Base-by-base conservation (phyloP, 768 basidiomycete genomes). In the Lactarius deliciosus region DNA sequence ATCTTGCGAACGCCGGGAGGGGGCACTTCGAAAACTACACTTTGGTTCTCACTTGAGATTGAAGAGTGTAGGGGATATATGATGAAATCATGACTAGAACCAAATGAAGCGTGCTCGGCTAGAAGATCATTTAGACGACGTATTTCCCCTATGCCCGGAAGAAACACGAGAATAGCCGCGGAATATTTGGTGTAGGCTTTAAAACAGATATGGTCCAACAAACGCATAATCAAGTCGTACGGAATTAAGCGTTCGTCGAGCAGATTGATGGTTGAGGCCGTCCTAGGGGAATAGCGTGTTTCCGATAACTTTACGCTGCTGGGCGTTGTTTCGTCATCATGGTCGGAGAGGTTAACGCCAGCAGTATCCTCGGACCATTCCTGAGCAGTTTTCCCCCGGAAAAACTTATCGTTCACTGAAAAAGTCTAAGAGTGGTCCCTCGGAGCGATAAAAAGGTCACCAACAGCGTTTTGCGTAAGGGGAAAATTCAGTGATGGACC, bases 81-180 rank as follows among this genome's bases (percentile, higher is more conserved):
- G 65, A 82, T 83, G 78, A 96, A 98, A 28, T 76, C 77, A 1
- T 83, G 77, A 22, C 79, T 77, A 9, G 80, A 80, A 32, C 91
- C 86, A 75, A 98, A 96, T 0, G 75, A 71, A 1, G 79, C 79
- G 74, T 99, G 96, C 61, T 91, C 90, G 54, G 79, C 77, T 30
- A 98, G 80, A 57, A 90, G 78, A 71, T 98, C 96, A 71, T 87
- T 89, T 68, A 99, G 75, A 30, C 90, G 86, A 41, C 96, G 87
- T 64, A 99, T 99, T 77, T 97, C 96, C 38, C 88, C 92, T 68
- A 99, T 79, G 50, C 96, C 96, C 28, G 96, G 96, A 85, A 98
- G 87, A 77, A 99, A 99, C 67, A 99, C 80, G 45, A 99, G 80
- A 55, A 93, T 82, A 2, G 96, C 96, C 3, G 85, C 77, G 3